Conservation (phyloP, 2,329 filamentous ascomycete genomes). For the Aspergillus tamarii region DNA sequence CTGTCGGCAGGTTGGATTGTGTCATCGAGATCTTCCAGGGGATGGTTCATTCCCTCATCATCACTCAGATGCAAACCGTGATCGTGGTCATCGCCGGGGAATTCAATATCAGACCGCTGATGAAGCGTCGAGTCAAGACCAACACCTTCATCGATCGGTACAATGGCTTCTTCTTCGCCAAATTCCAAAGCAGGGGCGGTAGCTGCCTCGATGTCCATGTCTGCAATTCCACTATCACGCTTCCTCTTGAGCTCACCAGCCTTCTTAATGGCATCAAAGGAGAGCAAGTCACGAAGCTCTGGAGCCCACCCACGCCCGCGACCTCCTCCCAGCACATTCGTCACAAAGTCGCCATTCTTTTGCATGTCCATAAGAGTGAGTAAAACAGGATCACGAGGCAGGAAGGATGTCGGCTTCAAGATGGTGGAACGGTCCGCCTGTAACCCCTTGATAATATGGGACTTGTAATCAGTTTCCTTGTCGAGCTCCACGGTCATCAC, state of each 20-base stretch:
- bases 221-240: constrained; percentile 82
- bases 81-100: constrained; percentile 63
- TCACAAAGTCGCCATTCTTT: constrained; percentile 86
- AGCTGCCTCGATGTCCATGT: constrained; percentile 70
- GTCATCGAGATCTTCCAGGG: constrained; percentile 72
- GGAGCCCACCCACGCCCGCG: constrained; percentile 83
- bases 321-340: constrained; percentile 80
- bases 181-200: constrained; percentile 65
- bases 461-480: constrained; percentile 74
- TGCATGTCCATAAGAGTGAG: constrained; percentile 90
- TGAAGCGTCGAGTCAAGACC: constrained; percentile 52
- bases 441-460: constrained; percentile 78
- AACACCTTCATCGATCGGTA: constrained; percentile 53
- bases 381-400: constrained; percentile 84
- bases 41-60: constrained; percentile 50
- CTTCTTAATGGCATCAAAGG: constrained; percentile 76
- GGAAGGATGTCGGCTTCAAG: constrained; percentile 76
- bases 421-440: constrained; percentile 86
- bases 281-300: constrained; percentile 90
- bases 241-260: constrained; percentile 88
- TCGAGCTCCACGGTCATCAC: constrained; percentile 72
- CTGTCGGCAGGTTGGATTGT: constrained; percentile 81
- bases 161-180: constrained; percentile 65
- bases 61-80: constrained; percentile 48
- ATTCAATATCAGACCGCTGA: constrained; percentile 65